A percentile compares a stretch with the other conserved stretches of the same genome.
phyloP scores from a whole-genome alignment of 371 early-diverging fungal genomes.

The Haplosporangium sp. region DNA sequence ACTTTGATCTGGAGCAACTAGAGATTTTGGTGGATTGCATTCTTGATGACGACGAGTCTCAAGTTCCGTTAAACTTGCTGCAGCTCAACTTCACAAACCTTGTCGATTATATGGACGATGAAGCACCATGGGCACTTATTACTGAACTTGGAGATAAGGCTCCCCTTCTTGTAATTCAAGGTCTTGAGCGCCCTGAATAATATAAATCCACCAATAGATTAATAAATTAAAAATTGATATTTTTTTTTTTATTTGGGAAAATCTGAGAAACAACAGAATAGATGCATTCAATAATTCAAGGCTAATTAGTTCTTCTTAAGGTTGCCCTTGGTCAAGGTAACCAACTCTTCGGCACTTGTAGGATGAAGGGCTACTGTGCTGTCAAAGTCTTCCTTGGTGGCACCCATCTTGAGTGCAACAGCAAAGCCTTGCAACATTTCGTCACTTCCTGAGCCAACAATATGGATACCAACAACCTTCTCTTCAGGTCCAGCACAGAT shows the following conservation, averaged over 20 bases:
- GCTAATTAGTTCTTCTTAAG: constrained; percentile 36
- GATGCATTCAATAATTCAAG: not conserved
- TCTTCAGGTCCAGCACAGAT: constrained; percentile 88
- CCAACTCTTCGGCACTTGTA: constrained; percentile 95
- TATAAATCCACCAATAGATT: not conserved
- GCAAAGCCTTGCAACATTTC: constrained; percentile 98
- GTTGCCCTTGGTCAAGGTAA: constrained; percentile 61
- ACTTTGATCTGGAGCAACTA: not conserved
- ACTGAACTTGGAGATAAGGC: not conserved
- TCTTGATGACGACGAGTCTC: constrained; percentile 1
- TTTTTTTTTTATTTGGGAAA: too few relatives aligned
- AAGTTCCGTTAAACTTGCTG: not conserved
- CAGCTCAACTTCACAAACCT: constrained; percentile 2
- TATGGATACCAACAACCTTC: constrained; percentile 96
- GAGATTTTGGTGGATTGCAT: constrained; percentile 7
- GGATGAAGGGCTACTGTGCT: constrained; percentile 98
- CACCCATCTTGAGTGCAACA: constrained; percentile 91
- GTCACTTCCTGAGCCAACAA: constrained; percentile 93
- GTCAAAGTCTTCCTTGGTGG: constrained; percentile 97
- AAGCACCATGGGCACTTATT: not conserved
- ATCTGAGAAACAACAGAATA: too few relatives aligned
- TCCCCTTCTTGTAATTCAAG: not conserved
- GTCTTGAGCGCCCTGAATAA: not conserved
- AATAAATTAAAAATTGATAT: too few relatives aligned
- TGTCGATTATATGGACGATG: constrained; percentile 1